phyloP scores from a whole-genome alignment of 2,329 filamentous ascomycete genomes.

The Fusarium gaditjirri region DNA sequence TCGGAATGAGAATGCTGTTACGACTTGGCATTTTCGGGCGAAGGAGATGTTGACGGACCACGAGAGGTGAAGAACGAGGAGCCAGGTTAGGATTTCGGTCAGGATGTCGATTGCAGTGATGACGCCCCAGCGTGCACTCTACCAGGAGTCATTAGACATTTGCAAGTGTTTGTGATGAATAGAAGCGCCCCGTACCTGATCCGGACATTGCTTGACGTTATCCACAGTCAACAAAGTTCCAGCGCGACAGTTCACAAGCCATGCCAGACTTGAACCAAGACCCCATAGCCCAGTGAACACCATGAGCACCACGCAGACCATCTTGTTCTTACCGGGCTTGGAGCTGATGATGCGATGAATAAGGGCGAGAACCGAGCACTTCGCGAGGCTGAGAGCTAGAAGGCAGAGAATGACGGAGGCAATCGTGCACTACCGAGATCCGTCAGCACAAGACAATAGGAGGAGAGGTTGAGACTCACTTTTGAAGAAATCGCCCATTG shows the following conservation, averaged over 20 bases:
- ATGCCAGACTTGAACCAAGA: constrained; percentile 4
- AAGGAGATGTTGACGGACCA: constrained; percentile 33
- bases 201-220: constrained; percentile 17
- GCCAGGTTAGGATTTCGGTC: constrained; percentile 23
- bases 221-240: constrained; percentile 4
- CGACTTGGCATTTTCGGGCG: constrained; percentile 26
- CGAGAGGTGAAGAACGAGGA: constrained; percentile 22
- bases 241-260: constrained; percentile 17
- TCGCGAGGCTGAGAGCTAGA: constrained; percentile 13
- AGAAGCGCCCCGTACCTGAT: constrained; percentile 17
- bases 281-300: constrained; percentile 21
- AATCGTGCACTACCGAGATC: not conserved
- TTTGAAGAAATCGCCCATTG: constrained; percentile 27
- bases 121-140: constrained; percentile 21
- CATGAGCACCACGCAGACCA: constrained; percentile 24
- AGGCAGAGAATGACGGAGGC: constrained; percentile 20
- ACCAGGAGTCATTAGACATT: not conserved
- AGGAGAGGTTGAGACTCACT: not conserved
- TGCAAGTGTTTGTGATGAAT: not conserved
- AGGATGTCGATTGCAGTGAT: constrained; percentile 27
- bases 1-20: constrained; percentile 35
- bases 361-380: constrained; percentile 37
- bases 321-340: constrained; percentile 26
- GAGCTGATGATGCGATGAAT: constrained; percentile 34
- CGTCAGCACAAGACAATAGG: not conserved